A percentile compares a stretch with the other conserved stretches of the same genome.
These are phyloP conservation scores for Stephanodiscus triporus DNA, from an alignment of 108 stramenopile species.

Conservation along the genomic window DNA sequence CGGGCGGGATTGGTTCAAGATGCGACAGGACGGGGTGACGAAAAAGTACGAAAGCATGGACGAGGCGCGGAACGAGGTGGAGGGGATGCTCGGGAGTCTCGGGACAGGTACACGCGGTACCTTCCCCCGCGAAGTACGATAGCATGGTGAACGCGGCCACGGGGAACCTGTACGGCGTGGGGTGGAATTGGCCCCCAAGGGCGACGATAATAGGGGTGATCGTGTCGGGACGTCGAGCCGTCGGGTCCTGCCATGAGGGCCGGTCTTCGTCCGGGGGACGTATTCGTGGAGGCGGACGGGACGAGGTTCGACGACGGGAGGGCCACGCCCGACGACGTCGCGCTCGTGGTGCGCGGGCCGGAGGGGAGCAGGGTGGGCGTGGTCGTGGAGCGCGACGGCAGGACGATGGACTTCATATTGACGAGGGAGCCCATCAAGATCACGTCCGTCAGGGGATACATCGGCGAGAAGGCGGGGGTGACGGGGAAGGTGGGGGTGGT, in stretches of 20 bases:
- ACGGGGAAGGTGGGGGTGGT: conserved; percentile 74
- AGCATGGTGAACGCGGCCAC: conserved; percentile 87
- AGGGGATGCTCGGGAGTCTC: conserved; percentile 66
- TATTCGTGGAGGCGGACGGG: conserved; percentile 82
- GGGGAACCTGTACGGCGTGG: conserved; percentile 81
- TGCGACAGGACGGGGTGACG: conserved; percentile 76
- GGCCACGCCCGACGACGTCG: conserved; percentile 85
- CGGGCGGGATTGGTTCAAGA: conserved; percentile 90
- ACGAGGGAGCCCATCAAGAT: conserved; percentile 86
- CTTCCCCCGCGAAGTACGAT: conserved; percentile 93
- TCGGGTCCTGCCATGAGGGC: conserved; percentile 69
- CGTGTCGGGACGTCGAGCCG: conserved; percentile 81
- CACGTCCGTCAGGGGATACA: conserved; percentile 76
- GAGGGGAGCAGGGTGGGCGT: conserved; percentile 81
- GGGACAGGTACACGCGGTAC: conserved; percentile 95
- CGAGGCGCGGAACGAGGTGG: conserved; percentile 68
- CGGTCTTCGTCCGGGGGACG: conserved; percentile 69
- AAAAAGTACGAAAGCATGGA: conserved; percentile 78
- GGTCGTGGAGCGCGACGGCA: too few species aligned
- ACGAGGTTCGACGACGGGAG: conserved; percentile 61
- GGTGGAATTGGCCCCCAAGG: conserved; percentile 74
- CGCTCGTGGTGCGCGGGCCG: conserved; percentile 71
- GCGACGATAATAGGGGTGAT: conserved; percentile 34
- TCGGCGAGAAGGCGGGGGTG: conserved; percentile 48
- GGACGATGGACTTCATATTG: conserved; percentile 86